Percentiles rank a stretch among this genome's conserved stretches.
Conservation (phyloP, 768 basidiomycete species). For the Mycena filopes region DNA sequence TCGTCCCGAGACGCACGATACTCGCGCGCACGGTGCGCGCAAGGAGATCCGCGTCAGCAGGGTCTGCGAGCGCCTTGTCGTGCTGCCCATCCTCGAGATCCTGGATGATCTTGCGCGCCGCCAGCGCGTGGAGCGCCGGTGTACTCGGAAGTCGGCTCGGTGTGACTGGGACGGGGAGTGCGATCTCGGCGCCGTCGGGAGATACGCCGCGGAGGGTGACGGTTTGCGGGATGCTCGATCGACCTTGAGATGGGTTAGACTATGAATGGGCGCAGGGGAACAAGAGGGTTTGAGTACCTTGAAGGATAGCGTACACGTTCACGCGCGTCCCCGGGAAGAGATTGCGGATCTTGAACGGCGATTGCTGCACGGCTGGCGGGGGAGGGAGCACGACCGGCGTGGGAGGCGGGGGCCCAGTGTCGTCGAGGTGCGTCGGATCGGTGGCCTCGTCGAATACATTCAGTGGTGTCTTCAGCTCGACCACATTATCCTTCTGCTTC, state of each 20-base stretch:
- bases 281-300: too few relatives aligned
- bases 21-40: neutral
- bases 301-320: neutral
- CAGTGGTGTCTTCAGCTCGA: neutral
- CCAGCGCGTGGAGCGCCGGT: conserved; percentile 16
- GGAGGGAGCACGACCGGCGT: neutral
- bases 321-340: neutral
- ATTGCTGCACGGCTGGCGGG: conserved; percentile 16
- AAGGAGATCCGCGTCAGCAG: neutral
- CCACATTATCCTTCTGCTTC: too few relatives aligned
- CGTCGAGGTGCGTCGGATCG: neutral
- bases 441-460: conserved; percentile 22
- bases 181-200: conserved; percentile 15
- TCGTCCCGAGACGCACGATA: neutral
- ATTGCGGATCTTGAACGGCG: conserved; percentile 14
- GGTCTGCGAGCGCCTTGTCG: neutral
- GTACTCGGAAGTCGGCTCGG: conserved; percentile 22
- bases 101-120: conserved; percentile 24
- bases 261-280: neutral
- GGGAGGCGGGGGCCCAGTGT: conserved; percentile 3
- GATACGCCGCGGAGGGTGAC: conserved; percentile 23
- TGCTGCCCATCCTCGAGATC: conserved; percentile 25
- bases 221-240: too few relatives aligned
- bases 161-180: conserved; percentile 18
- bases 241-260: too few relatives aligned